Conservation (phyloP, 352 stramenopile species). For the Phytophthora hybrid region DNA sequence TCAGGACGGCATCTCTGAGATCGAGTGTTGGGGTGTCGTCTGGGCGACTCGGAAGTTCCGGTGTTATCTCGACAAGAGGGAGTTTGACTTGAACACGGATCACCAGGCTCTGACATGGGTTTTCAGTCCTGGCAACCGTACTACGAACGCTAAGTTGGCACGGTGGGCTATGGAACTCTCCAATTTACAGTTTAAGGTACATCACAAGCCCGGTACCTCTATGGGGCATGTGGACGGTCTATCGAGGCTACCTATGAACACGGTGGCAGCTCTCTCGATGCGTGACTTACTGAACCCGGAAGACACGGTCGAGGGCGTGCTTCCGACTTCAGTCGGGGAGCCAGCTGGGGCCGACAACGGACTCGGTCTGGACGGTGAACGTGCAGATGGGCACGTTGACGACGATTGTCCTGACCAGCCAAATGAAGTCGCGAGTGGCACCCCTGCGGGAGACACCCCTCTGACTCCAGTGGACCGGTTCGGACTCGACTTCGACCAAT, state of each 20-base stretch:
- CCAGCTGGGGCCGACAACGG: neutral
- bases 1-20: too few species aligned
- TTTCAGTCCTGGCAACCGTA: neutral
- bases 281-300: conserved; percentile 4
- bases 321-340: too few species aligned
- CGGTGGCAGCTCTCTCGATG: neutral
- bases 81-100: neutral
- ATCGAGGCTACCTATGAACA: neutral
- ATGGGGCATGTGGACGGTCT: conserved; percentile 16
- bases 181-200: conserved; percentile 2
- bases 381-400: neutral
- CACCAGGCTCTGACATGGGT: neutral
- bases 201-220: conserved; percentile 4
- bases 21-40: too few species aligned
- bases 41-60: too few species aligned
- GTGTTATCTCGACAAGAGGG: too few species aligned
- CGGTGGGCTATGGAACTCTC: conserved; percentile 1
- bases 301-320: too few species aligned
- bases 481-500: neutral
- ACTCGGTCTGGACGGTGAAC: neutral
- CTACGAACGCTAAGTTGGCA: conserved; percentile 10
- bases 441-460: too few species aligned
- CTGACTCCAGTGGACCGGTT: neutral
- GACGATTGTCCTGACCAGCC: neutral
- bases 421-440: neutral